phyloP scores from a whole-genome alignment of 2,329 filamentous ascomycete genomes.

The Aureobasidium sp. region DNA sequence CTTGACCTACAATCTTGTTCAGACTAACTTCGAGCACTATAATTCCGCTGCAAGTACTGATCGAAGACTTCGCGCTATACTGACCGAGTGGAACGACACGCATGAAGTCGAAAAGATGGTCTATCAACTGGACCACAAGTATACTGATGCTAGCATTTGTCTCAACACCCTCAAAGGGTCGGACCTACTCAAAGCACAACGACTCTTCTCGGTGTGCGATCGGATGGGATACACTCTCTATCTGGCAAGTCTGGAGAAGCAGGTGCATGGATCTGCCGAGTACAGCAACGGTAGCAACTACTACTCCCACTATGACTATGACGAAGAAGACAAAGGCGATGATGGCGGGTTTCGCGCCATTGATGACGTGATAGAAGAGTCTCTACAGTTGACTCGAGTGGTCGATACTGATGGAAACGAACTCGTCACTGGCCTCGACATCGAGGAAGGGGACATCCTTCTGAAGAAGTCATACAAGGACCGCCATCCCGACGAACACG shows the following conservation, averaged over 20 bases:
- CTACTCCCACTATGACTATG: slow-evolving; percentile 6
- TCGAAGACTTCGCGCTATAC: not conserved
- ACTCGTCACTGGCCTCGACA: slow-evolving; percentile 13
- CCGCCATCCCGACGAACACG: slow-evolving; percentile 25
- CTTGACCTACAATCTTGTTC: slow-evolving; percentile 48
- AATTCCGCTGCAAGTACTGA: not conserved
- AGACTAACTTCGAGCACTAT: slow-evolving; percentile 16
- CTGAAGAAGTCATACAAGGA: slow-evolving; percentile 20
- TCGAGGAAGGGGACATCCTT: slow-evolving; percentile 20
- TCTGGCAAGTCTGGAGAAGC: slow-evolving; percentile 17
- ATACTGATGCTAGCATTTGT: slow-evolving; percentile 23
- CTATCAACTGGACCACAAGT: slow-evolving; percentile 26
- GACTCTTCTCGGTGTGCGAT: slow-evolving; percentile 20
- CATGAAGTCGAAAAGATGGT: slow-evolving; percentile 9
- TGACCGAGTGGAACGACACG: slow-evolving; percentile 13
- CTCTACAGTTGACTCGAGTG: slow-evolving; percentile 17
- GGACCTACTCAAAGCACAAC: slow-evolving; percentile 21
- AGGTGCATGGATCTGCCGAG: slow-evolving; percentile 7
- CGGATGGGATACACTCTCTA: slow-evolving; percentile 21
- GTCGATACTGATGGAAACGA: slow-evolving; percentile 17
- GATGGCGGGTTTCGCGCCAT: not conserved
- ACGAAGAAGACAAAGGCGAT: slow-evolving; percentile 15
- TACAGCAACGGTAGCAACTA: not conserved
- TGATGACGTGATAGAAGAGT: slow-evolving; percentile 14
- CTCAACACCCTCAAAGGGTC: slow-evolving; percentile 22